phyloP scores from a whole-genome alignment of 129 eudicot genomes.

The Chrysanthemum lavandulifolium region DNA sequence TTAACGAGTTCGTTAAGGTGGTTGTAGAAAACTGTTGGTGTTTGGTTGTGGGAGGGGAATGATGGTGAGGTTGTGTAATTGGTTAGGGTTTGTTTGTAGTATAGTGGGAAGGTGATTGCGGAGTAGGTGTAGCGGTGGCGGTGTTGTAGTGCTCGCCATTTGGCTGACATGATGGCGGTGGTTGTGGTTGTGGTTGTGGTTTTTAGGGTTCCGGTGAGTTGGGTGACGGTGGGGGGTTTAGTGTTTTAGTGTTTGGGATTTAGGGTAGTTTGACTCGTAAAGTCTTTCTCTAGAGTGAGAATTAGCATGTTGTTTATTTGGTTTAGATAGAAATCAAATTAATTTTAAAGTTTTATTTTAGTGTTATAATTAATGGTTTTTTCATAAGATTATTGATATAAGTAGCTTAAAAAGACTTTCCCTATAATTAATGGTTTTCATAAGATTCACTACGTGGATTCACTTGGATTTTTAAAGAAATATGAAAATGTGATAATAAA shows the following conservation, averaged over 20 bases:
- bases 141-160: slow-evolving; percentile 95
- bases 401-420: no score
- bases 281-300: no score
- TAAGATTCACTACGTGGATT: no score
- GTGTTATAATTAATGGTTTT: no score
- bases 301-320: no score
- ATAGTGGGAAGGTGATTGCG: slow-evolving; percentile 71
- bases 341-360: no score
- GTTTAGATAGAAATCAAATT: no score
- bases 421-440: no score
- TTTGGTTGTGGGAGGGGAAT: slow-evolving; percentile 9
- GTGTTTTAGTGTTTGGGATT: not conserved
- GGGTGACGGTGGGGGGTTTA: slow-evolving; percentile 24
- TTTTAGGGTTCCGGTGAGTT: not conserved
- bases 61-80: slow-evolving; percentile 21
- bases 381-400: no score
- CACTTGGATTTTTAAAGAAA: no score
- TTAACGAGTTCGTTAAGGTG: slow-evolving; percentile 53
- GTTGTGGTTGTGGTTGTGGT: slow-evolving; percentile 1
- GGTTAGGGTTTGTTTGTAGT: slow-evolving; percentile 48
- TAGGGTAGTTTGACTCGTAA: slow-evolving; percentile 20
- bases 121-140: slow-evolving; percentile 93
- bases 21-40: slow-evolving; percentile 34
- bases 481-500: no score
- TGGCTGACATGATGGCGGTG: slow-evolving; percentile 64